Conservation (phyloP, 106 monocot species). For the Allium fistulosum region DNA sequence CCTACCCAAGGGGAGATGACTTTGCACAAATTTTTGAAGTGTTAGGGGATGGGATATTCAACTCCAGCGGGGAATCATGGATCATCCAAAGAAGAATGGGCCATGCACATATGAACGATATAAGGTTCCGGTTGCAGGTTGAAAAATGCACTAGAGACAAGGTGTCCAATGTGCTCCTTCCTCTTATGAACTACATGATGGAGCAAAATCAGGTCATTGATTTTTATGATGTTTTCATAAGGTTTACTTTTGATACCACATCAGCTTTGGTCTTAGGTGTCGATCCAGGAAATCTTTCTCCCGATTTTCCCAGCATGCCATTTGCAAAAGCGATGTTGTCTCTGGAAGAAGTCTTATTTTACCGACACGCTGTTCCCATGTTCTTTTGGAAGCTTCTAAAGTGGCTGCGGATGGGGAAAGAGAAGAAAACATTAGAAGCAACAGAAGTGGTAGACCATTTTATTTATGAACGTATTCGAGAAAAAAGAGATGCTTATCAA, state of each 20-base stretch:
- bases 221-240: constrained; percentile 35
- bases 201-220: constrained; percentile 1
- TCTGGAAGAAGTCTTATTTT: constrained; percentile 9
- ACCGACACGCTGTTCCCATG: constrained; percentile 27
- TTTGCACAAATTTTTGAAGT: not conserved
- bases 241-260: constrained; percentile 32
- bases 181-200: not conserved
- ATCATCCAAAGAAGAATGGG: constrained; percentile 1
- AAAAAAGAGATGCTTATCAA: constrained; percentile 3
- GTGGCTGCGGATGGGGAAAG: constrained; percentile 17
- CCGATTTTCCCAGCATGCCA: constrained; percentile 17
- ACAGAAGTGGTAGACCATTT: constrained; percentile 24
- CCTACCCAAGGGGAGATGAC: not conserved
- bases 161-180: not conserved
- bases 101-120: not conserved
- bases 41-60: not conserved
- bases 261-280: constrained; percentile 27
- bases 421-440: constrained; percentile 18
- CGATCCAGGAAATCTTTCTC: constrained; percentile 27
- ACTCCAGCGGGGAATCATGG: not conserved
- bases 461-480: constrained; percentile 16
- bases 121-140: not conserved
- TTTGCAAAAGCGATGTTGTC: constrained; percentile 11
- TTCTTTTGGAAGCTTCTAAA: constrained; percentile 39
- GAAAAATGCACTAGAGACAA: not conserved